Evolutionary conservation across 345 rosid species (phyloP).

Genomic region (Eutrema japonicum): DNA sequence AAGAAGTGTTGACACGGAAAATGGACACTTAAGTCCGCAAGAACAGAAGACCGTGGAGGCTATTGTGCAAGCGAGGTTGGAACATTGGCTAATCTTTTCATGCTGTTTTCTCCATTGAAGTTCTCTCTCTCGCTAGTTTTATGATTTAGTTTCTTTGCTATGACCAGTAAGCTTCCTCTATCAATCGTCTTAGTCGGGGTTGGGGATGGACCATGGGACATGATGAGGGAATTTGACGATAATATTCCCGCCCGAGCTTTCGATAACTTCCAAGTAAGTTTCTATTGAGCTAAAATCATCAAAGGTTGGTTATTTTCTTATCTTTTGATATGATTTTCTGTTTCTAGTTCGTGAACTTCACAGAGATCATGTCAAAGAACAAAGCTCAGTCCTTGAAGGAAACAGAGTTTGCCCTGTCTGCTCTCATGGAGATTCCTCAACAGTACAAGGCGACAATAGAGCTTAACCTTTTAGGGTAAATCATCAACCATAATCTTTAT

Average conservation of each 20-base stretch:
- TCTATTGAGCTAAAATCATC: background rate
- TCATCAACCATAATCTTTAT: conserved; percentile 67
- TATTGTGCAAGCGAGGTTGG: conserved; percentile 89
- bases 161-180: conserved; percentile 64
- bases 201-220: conserved; percentile 99
- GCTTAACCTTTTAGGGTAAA: conserved; percentile 82
- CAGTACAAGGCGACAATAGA: conserved; percentile 94
- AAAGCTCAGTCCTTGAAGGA: conserved; percentile 63
- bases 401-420: conserved; percentile 86
- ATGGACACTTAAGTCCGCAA: conserved; percentile 83
- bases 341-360: conserved; percentile 89
- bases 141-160: conserved; percentile 6
- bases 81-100: conserved; percentile 13
- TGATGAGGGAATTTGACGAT: conserved; percentile 95
- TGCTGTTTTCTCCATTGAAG: conserved; percentile 4
- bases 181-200: conserved; percentile 92
- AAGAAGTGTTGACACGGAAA: conserved; percentile 77
- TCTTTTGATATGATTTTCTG: conserved; percentile 30
- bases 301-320: background rate
- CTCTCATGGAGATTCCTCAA: conserved; percentile 96
- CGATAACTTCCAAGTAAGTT: conserved; percentile 90
- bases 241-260: conserved; percentile 94
- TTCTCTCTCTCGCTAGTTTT: conserved; percentile 10
- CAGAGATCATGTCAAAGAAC: conserved; percentile 87
- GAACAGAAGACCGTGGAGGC: conserved; percentile 93